These are phyloP conservation scores for Suillus placidus DNA, from an alignment of 768 basidiomycete genomes.

Conservation along the genomic window DNA sequence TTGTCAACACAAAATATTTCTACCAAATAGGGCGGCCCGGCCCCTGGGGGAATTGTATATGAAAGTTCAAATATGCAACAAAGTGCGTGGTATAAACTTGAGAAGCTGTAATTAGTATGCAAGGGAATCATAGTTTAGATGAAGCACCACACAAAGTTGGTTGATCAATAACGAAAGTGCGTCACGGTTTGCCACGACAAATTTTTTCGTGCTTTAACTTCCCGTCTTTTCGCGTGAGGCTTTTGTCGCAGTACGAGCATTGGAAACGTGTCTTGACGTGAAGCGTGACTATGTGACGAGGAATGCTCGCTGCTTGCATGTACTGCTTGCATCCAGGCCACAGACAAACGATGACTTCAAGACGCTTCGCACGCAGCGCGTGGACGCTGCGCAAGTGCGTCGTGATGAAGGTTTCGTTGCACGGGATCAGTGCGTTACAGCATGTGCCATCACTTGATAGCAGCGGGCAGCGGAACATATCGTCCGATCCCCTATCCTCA, in stretches of 20 bases:
- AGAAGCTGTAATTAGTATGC: background rate
- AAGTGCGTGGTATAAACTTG: background rate
- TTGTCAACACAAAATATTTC: background rate
- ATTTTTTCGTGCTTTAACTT: background rate
- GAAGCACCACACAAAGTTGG: background rate
- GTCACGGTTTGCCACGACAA: background rate
- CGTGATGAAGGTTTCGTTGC: background rate
- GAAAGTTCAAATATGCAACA: background rate
- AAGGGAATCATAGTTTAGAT: background rate
- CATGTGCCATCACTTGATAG: background rate
- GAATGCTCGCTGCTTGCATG: background rate
- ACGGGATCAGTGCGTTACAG: background rate
- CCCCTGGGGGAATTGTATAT: too few species aligned
- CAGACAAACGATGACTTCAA: background rate
- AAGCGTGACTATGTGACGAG: slow-evolving; percentile 1
- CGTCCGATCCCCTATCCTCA: background rate
- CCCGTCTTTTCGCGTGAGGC: slow-evolving; percentile 4
- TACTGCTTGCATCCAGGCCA: background rate
- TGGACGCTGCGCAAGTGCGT: background rate
- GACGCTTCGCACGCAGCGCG: background rate
- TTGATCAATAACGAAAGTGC: background rate
- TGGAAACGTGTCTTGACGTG: background rate
- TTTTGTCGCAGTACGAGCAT: slow-evolving; percentile 2
- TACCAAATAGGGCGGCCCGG: background rate
- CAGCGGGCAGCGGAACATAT: background rate